A percentile compares a stretch with the other conserved stretches of the same genome.
These are phyloP conservation scores for Erysimum cheiri DNA, from an alignment of 441 rosid species.

Conservation along the genomic window DNA sequence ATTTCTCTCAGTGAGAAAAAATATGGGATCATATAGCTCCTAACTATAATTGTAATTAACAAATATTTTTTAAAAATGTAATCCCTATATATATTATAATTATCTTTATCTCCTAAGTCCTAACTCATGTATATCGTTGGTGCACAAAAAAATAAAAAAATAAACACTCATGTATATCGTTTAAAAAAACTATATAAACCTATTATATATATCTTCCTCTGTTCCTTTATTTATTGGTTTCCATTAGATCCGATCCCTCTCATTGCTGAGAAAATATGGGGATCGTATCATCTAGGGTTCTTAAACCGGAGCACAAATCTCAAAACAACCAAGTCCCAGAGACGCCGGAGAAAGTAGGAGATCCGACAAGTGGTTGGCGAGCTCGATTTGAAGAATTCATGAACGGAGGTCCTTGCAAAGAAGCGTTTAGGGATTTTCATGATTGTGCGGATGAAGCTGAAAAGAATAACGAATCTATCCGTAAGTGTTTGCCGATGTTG, in stretches of 20 bases:
- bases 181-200: too few relatives aligned
- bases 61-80: too few relatives aligned
- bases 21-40: constrained; percentile 34
- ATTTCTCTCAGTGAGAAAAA: background rate
- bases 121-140: too few relatives aligned
- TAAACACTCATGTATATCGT: too few relatives aligned
- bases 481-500: background rate
- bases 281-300: constrained; percentile 45
- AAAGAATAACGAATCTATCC: background rate
- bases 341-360: constrained; percentile 3
- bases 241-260: background rate
- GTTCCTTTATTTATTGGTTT: background rate
- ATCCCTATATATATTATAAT: too few relatives aligned
- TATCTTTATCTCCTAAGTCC: too few relatives aligned
- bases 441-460: background rate
- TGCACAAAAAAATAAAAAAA: too few relatives aligned
- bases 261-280: background rate
- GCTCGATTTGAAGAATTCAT: background rate
- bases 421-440: constrained; percentile 45
- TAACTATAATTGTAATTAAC: too few relatives aligned
- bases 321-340: constrained; percentile 15
- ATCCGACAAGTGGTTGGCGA: constrained; percentile 10
- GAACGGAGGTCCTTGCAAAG: constrained; percentile 63
- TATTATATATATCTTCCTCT: background rate
- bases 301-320: constrained; percentile 42